These are phyloP conservation scores for Peltaster fructicola DNA, from an alignment of 2,329 filamentous ascomycete species.

Conservation along the genomic window DNA sequence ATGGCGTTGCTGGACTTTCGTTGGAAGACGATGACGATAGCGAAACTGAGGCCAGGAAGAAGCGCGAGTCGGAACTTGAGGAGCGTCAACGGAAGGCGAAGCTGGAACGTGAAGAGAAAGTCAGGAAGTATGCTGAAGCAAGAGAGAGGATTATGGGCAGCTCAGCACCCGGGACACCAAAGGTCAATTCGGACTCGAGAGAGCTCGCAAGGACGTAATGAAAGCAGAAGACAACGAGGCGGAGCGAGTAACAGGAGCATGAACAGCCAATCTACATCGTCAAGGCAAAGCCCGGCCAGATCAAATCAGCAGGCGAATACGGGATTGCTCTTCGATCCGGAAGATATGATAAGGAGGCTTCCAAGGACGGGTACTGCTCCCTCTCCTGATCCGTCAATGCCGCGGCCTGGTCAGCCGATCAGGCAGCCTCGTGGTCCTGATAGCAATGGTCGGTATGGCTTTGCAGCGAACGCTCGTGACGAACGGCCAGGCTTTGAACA, in stretches of 20 bases:
- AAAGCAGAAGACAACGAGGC: constrained; percentile 9
- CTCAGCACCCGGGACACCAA: constrained; percentile 13
- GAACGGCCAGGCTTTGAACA: no score
- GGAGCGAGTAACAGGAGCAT: constrained; percentile 17
- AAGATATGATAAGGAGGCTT: constrained; percentile 34
- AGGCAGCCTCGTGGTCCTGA: constrained; percentile 66
- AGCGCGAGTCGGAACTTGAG: constrained; percentile 49
- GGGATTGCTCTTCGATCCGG: constrained; percentile 60
- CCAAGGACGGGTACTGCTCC: no score
- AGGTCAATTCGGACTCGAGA: constrained; percentile 12
- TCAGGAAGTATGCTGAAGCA: constrained; percentile 75
- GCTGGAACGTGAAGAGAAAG: constrained; percentile 71
- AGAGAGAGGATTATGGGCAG: constrained; percentile 74
- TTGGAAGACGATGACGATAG: constrained; percentile 41
- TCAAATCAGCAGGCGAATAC: constrained; percentile 12
- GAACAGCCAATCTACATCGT: constrained; percentile 19
- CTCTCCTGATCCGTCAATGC: no score
- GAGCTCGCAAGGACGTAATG: constrained; percentile 15
- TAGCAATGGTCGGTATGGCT: constrained; percentile 55
- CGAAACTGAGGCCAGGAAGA: constrained; percentile 42
- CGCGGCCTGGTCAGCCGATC: constrained; percentile 49
- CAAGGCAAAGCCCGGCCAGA: constrained; percentile 19
- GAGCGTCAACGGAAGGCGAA: constrained; percentile 64
- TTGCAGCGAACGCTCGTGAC: no score
- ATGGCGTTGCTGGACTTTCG: constrained; percentile 28